Evolutionary conservation across 345 rosid genomes (phyloP), one percentile per base, ranked within the genome.

Genomic region (Lepidium didymum): DNA sequence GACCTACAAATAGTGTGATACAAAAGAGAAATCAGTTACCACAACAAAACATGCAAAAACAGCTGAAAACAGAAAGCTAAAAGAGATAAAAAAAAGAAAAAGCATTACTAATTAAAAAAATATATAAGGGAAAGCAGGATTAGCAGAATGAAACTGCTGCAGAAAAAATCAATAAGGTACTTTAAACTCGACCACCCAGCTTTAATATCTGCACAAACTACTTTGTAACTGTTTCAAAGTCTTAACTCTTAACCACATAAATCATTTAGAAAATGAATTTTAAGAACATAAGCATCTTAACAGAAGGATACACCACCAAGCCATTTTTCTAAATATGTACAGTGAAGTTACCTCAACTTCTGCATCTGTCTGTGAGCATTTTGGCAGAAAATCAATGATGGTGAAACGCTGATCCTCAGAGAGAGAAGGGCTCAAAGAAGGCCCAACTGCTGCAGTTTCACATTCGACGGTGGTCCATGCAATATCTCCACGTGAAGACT

Each of bases 351-450:
- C 98, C 98, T 89, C 88, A 50, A 79, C 80, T 77, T 86, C 90
- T 33, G 87, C 70, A 51, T 85, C 86, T 57, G 79, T 41, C 34
- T 78, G 81, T 13, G 89, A 81, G 86, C 88, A 83, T 69, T 92
- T 89, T 4, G 98, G 98, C 33, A 91, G 82, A 76, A 83, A 85
- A 67, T 89, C 88, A 53, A 71, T 70, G 52, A 92, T 87, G 78
- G 91, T 89, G 78, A 87, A 92, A 60, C 82, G 96, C 75, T 92
- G 98, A 58, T 89, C 92, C 68, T 84, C 91, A 37, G 96, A 82
- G 67, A 92, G 83, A 62, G 92, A 89, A 60, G 96, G 98, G 78
- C 92, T 81, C 79, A 89, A 74, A 25, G 91, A 78, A 55, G 85
- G 56, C 47, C 80, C 89, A 43, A 82, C 87, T 40, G 58, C 83